Conservation (phyloP, 257 asterid species). For the Verbascum thapsus region DNA sequence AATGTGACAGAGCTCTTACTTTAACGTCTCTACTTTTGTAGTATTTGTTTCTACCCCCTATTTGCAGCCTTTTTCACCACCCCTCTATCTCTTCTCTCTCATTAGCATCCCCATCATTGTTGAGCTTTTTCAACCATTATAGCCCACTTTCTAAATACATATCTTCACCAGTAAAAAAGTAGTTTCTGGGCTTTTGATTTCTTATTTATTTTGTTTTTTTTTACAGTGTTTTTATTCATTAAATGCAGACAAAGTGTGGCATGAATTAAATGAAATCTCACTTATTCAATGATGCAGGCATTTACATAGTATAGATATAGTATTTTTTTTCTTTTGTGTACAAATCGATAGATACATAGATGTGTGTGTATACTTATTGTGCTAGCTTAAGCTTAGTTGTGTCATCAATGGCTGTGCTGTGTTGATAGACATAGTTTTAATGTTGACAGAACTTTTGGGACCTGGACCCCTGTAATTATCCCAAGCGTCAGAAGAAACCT, state of each 20-base stretch:
- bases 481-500: slow-evolving; percentile 37
- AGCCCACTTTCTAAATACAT: slow-evolving; percentile 34
- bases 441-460: slow-evolving; percentile 53
- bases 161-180: slow-evolving; percentile 13
- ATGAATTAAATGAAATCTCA: slow-evolving; percentile 40
- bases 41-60: slow-evolving; percentile 17
- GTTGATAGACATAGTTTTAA: slow-evolving; percentile 60
- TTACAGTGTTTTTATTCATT: not conserved
- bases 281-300: slow-evolving; percentile 38
- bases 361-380: not conserved
- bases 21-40: slow-evolving; percentile 34
- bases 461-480: slow-evolving; percentile 51
- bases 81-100: too few relatives aligned
- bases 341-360: slow-evolving; percentile 20
- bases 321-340: not conserved
- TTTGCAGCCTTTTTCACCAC: slow-evolving; percentile 39
- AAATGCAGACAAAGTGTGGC: slow-evolving; percentile 39
- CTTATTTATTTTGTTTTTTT: not conserved
- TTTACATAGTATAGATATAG: slow-evolving; percentile 1
- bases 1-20: slow-evolving; percentile 42
- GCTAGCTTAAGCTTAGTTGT: slow-evolving; percentile 25
- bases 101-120: slow-evolving; percentile 34
- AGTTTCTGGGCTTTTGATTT: slow-evolving; percentile 1
- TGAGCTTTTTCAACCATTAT: slow-evolving; percentile 29
- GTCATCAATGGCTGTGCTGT: slow-evolving; percentile 35